Base-by-base conservation (phyloP, 129 eudicot species). In the Calendula officinalis region DNA sequence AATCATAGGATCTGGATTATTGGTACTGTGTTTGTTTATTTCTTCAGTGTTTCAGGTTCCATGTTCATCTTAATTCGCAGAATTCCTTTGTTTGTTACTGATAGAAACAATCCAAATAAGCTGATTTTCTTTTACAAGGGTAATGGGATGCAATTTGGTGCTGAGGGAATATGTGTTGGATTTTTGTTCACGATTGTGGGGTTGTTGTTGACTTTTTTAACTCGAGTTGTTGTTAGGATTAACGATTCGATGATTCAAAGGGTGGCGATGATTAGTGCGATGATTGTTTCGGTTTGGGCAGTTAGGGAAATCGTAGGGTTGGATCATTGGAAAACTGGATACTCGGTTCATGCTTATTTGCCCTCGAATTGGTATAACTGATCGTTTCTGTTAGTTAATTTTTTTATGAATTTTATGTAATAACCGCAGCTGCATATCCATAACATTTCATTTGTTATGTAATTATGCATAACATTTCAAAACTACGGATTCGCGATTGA, bases 251-350 rank as follows among this genome's bases (percentile, higher is more conserved):
- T 33, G 50, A 59, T 56, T 22, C 97, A 90, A 81, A 77, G 95
- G 68, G 42, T 75, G 27, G 30, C 79, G 63, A 90, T 90, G 92
- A 44, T 80, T 37, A 56, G 73, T 5, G 80, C 51, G 9, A 43
- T 86, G 82, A 43, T 86, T 15, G 82, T 86, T 33, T 82, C 92
- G 10, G 79, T 86, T 47, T 90, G 92, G 95, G 97, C 97, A 0
- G 97, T 84, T 4, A 77, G 58, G 78, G 78, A 82, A 68, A 95
- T 90, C 46, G 78, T 84, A 30, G 43, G 27, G 32, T 76, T 90
- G 81, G 82, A 78, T 77, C 78, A 90, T 58, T 86, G 97, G 97
- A 90, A 90, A 64, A 90, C 87, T 8, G 97, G 97, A 7, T 90
- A 90, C 53, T 72, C 79, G 1, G 61, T 83, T 53, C 91, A 83